Evolutionary conservation across 1,139 yeast genomes (phyloP).

Genomic region (Taiozyma onychis): DNA sequence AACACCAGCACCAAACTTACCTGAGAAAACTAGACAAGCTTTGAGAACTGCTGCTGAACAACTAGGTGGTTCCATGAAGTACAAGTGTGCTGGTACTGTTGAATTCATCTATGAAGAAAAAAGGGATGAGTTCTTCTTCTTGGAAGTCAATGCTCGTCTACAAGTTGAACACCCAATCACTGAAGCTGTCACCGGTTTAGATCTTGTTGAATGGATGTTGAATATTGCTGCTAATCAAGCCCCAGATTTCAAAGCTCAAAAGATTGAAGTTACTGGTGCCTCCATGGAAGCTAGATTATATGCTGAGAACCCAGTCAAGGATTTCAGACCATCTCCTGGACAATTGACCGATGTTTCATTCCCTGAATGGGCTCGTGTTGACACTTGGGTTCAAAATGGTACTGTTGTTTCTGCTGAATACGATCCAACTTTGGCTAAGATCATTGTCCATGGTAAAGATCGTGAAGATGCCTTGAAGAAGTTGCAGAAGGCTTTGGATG

Average conservation of each 20-base stretch:
- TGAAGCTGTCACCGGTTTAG: constrained; percentile 90
- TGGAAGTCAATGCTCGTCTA: constrained; percentile 93
- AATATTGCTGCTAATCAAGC: constrained; percentile 84
- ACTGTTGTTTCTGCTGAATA: constrained; percentile 88
- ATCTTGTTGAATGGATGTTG: constrained; percentile 96
- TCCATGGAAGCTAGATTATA: constrained; percentile 95
- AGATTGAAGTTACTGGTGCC: constrained; percentile 67
- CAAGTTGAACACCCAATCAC: constrained; percentile 98
- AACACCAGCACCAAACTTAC: constrained; percentile 94
- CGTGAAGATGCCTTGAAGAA: constrained; percentile 77
- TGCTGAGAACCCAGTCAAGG: constrained; percentile 95
- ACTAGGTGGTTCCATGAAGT: constrained; percentile 72
- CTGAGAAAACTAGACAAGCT: constrained; percentile 64
- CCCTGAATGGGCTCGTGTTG: constrained; percentile 89
- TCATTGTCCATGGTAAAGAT: constrained; percentile 88
- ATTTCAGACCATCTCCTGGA: constrained; percentile 94
- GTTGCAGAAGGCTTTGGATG: constrained; percentile 74
- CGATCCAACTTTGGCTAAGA: constrained; percentile 95
- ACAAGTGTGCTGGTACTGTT: constrained; percentile 96
- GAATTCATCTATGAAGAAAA: constrained; percentile 87
- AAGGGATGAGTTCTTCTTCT: constrained; percentile 84
- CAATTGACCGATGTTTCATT: constrained; percentile 79
- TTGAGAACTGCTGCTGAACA: constrained; percentile 86
- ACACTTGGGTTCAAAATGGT: constrained; percentile 90
- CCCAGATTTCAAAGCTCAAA: constrained; percentile 58